phyloP scores from a whole-genome alignment of 2,329 filamentous ascomycete species.

The Volutella citrinella region DNA sequence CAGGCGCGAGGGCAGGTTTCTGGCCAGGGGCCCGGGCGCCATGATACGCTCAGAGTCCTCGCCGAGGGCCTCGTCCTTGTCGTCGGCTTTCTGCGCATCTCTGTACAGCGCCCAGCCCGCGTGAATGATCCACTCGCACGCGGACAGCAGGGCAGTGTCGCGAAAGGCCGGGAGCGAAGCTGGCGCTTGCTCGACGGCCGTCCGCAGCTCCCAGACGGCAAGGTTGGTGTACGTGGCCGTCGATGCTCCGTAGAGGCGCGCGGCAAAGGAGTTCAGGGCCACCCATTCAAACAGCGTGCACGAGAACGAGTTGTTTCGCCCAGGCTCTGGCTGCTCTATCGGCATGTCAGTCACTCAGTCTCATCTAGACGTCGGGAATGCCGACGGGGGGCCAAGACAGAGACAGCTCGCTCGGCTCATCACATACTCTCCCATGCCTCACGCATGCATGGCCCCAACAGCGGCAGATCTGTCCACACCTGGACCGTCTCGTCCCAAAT shows the following conservation, averaged over 20 bases:
- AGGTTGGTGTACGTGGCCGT: conserved; percentile 24
- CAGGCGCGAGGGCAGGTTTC: no score
- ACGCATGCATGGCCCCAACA: conserved; percentile 27
- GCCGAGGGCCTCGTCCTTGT: conserved; percentile 19
- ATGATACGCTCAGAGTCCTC: no score
- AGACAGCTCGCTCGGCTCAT: no score
- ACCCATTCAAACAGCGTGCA: conserved; percentile 23
- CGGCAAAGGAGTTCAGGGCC: conserved; percentile 32
- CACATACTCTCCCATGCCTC: conserved; percentile 30
- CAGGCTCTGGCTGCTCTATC: no score
- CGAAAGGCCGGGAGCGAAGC: conserved; percentile 5
- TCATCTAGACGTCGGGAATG: no score
- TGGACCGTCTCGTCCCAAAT: conserved; percentile 25
- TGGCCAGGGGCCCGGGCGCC: no score
- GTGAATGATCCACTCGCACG: conserved; percentile 29
- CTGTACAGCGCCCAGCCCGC: conserved; percentile 24
- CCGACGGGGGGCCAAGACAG: no score
- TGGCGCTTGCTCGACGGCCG: conserved; percentile 25
- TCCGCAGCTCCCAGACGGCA: conserved; percentile 29
- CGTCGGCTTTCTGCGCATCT: conserved; percentile 8
- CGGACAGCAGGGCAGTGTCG: conserved; percentile 19
- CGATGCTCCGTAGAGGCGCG: conserved; percentile 25
- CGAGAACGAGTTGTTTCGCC: no score
- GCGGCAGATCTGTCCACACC: conserved; percentile 30
- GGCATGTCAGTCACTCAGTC: no score